phyloP scores from a whole-genome alignment of 2,329 filamentous ascomycete species.

The Ascochyta clinopodiicola region DNA sequence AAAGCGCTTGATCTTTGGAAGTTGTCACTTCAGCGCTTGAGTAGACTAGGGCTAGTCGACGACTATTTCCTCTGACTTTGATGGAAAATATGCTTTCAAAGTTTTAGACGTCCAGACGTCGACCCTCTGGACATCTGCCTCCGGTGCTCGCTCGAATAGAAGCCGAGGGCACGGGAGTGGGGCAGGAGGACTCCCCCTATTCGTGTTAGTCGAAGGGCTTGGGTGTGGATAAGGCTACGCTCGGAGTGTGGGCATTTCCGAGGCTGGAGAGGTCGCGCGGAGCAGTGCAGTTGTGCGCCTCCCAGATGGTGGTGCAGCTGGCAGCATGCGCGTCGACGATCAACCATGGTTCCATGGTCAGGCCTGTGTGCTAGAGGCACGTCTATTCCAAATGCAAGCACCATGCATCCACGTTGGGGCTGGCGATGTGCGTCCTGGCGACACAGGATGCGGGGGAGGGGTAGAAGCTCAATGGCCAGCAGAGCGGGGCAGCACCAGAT shows the following conservation, averaged over 20 bases:
- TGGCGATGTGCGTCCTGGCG: slow-evolving; percentile 22
- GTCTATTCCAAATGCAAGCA: slow-evolving; percentile 23
- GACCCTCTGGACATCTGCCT: slow-evolving; percentile 11
- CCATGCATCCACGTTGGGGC: slow-evolving; percentile 15
- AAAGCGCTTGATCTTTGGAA: slow-evolving; percentile 1
- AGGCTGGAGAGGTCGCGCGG: slow-evolving; percentile 4
- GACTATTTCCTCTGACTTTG: background rate
- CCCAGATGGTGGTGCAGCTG: background rate
- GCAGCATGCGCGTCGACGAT: background rate
- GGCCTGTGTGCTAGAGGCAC: slow-evolving; percentile 9
- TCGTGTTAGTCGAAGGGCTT: slow-evolving; percentile 29
- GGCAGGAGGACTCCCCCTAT: slow-evolving; percentile 27
- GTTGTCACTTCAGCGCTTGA: background rate
- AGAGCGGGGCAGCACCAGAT: slow-evolving; percentile 38
- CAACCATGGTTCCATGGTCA: slow-evolving; percentile 7
- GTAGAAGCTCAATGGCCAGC: slow-evolving; percentile 36
- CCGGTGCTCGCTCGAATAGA: slow-evolving; percentile 47
- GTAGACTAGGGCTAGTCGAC: background rate
- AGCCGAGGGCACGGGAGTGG: slow-evolving; percentile 34
- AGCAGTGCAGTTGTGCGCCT: background rate
- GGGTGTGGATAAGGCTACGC: slow-evolving; percentile 16
- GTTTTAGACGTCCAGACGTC: background rate
- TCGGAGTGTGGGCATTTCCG: slow-evolving; percentile 17
- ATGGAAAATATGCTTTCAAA: background rate
- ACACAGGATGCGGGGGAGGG: slow-evolving; percentile 41